Evolutionary conservation across 805 yeast species (phyloP).

Genomic region (Metschnikowia lochheadii): DNA sequence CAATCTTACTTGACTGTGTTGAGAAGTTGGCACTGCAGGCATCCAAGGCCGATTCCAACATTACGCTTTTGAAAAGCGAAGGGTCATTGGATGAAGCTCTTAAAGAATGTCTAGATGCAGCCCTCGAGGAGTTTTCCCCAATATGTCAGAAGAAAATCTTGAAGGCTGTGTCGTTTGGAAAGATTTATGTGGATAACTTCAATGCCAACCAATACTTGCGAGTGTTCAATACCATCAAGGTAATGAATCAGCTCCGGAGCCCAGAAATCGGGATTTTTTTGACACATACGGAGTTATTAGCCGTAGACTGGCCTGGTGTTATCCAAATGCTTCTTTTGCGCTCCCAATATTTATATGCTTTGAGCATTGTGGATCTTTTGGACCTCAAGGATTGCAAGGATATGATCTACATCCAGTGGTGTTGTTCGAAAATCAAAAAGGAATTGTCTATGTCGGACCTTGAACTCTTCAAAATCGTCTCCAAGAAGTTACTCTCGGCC

Average conservation of each 20-base stretch:
- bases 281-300: slow-evolving; percentile 51
- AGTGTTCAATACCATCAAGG: slow-evolving; percentile 58
- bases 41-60: slow-evolving; percentile 77
- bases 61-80: slow-evolving; percentile 48
- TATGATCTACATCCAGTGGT: slow-evolving; percentile 72
- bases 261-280: slow-evolving; percentile 64
- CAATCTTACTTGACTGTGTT: slow-evolving; percentile 75
- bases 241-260: slow-evolving; percentile 65
- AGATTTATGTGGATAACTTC: slow-evolving; percentile 54
- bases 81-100: slow-evolving; percentile 56
- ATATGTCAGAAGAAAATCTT: slow-evolving; percentile 76
- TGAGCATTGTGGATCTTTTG: slow-evolving; percentile 54
- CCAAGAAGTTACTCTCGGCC: slow-evolving; percentile 39
- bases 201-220: slow-evolving; percentile 56
- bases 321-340: slow-evolving; percentile 56
- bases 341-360: slow-evolving; percentile 56
- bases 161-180: slow-evolving; percentile 84
- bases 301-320: slow-evolving; percentile 51
- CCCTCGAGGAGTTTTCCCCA: slow-evolving; percentile 72
- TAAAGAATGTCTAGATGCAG: slow-evolving; percentile 65
- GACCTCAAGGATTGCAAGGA: slow-evolving; percentile 35
- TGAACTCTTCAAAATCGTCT: slow-evolving; percentile 49
- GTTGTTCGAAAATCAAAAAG: slow-evolving; percentile 59
- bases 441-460: slow-evolving; percentile 55
- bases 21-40: slow-evolving; percentile 58